phyloP scores from a whole-genome alignment of 1,139 yeast genomes.

The Taiozyma sp. region DNA sequence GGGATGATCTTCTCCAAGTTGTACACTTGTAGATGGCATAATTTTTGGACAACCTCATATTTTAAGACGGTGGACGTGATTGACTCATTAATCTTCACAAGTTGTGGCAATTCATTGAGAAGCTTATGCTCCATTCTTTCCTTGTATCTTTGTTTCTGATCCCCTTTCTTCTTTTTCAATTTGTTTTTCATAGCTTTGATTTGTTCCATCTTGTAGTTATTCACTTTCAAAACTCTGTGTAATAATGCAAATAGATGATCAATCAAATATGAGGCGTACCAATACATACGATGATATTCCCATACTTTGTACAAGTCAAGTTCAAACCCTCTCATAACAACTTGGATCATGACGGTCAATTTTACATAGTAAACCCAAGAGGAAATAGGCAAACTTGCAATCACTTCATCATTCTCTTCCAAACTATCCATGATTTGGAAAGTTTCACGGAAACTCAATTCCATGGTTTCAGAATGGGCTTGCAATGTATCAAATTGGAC shows the following conservation, averaged over 20 bases:
- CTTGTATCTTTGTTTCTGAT: conserved; percentile 27
- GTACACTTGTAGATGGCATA: conserved; percentile 35
- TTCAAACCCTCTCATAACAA: conserved; percentile 71
- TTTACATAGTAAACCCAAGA: conserved; percentile 67
- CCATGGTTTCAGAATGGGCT: conserved; percentile 54
- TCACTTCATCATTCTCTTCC: conserved; percentile 20
- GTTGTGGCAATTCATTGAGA: conserved; percentile 22
- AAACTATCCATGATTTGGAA: conserved; percentile 23
- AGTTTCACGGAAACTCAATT: conserved; percentile 34
- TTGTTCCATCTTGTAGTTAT: conserved; percentile 35
- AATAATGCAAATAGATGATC: conserved; percentile 45
- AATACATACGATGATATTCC: conserved; percentile 64
- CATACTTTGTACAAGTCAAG: conserved; percentile 67
- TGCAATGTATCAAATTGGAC: conserved; percentile 77
- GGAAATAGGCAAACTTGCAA: conserved; percentile 49
- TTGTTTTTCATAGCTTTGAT: conserved; percentile 34
- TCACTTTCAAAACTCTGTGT: conserved; percentile 40
- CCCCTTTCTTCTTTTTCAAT: conserved; percentile 41
- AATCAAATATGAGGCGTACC: conserved; percentile 56
- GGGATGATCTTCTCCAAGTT: conserved; percentile 35
- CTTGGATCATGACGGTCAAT: conserved; percentile 62
- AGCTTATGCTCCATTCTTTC: conserved; percentile 23
- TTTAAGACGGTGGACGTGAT: conserved; percentile 31
- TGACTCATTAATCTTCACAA: conserved; percentile 18
- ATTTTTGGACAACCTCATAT: conserved; percentile 31